Percentiles rank a stretch among this genome's conserved stretches.
These are phyloP conservation scores for Chlamydomonas applanata DNA, from an alignment of 139 green algal species.

Conservation along the genomic window DNA sequence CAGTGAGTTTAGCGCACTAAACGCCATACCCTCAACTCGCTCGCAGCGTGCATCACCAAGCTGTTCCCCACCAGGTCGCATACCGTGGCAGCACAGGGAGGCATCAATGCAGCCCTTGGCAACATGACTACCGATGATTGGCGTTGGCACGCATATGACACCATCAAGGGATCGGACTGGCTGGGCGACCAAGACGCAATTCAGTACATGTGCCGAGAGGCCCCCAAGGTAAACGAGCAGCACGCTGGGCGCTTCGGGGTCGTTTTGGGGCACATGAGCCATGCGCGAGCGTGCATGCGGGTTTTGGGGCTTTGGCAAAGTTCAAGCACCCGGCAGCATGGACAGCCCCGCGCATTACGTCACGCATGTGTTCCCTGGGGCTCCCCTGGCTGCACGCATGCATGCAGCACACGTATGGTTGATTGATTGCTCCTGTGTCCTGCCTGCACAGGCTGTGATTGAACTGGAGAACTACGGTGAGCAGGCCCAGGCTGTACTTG, in stretches of 20 bases:
- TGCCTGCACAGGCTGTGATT: slow-evolving; percentile 77
- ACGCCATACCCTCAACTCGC: too few species aligned
- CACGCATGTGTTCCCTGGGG: too few species aligned
- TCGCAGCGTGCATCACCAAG: slow-evolving; percentile 95
- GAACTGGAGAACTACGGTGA: slow-evolving; percentile 98
- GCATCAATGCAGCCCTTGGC: slow-evolving; percentile 98
- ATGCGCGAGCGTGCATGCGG: too few species aligned
- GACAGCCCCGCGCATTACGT: too few species aligned
- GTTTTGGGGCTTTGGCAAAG: neutral
- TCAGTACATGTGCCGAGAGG: slow-evolving; percentile 86
- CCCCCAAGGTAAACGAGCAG: slow-evolving; percentile 52
- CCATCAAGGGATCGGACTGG: slow-evolving; percentile 98
- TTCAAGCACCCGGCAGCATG: neutral
- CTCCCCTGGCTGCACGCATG: too few species aligned
- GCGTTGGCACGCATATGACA: slow-evolving; percentile 99
- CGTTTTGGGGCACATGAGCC: too few species aligned
- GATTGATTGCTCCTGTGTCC: too few species aligned
- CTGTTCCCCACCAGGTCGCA: slow-evolving; percentile 98
- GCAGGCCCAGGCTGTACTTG: too few species aligned
- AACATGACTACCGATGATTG: slow-evolving; percentile 99
- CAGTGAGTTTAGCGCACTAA: too few species aligned
- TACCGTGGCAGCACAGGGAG: slow-evolving; percentile 97
- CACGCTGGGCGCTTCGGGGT: too few species aligned
- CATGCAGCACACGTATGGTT: too few species aligned
- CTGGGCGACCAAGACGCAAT: slow-evolving; percentile 92